Evolutionary conservation across 2,329 filamentous ascomycete genomes (phyloP).

Genomic region (Neopestalotiopsis rosae): DNA sequence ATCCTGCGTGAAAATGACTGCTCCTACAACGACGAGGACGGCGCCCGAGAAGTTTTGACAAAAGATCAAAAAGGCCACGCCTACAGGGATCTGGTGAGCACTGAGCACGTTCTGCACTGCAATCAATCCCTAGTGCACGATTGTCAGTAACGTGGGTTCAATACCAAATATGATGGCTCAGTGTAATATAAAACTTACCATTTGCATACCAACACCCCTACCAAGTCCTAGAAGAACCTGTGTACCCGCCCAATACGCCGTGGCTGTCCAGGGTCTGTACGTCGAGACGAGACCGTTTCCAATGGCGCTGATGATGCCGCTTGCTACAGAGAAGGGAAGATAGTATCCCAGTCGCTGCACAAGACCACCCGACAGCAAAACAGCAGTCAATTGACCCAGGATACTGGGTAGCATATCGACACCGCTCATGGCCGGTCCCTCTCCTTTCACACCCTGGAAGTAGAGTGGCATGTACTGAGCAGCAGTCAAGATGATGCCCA

Average conservation of each 20-base stretch:
- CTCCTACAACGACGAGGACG: conserved; percentile 33
- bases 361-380: conserved; percentile 50
- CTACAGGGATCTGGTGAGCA: conserved; percentile 30
- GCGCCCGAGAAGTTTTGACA: conserved; percentile 33
- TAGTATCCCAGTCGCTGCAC: conserved; percentile 34
- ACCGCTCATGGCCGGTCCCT: conserved; percentile 35
- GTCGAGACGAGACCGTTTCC: conserved; percentile 34
- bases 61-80: conserved; percentile 35
- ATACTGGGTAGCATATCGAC: conserved; percentile 38
- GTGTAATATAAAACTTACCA: conserved; percentile 17
- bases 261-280: conserved; percentile 28
- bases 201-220: conserved; percentile 33
- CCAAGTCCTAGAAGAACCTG: conserved; percentile 33
- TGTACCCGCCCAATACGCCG: conserved; percentile 34
- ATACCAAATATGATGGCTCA: too few species aligned
- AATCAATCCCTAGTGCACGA: conserved; percentile 26
- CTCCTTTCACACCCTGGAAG: conserved; percentile 17
- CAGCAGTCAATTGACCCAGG: conserved; percentile 55
- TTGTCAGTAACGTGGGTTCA: neutral
- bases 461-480: conserved; percentile 23
- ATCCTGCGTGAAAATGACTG: conserved; percentile 35
- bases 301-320: conserved; percentile 28
- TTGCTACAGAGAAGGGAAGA: conserved; percentile 32
- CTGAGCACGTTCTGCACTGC: conserved; percentile 35
- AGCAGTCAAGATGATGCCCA: conserved; percentile 23